Conservation (phyloP, 768 basidiomycete genomes). For the Phaeotremella skinneri region DNA sequence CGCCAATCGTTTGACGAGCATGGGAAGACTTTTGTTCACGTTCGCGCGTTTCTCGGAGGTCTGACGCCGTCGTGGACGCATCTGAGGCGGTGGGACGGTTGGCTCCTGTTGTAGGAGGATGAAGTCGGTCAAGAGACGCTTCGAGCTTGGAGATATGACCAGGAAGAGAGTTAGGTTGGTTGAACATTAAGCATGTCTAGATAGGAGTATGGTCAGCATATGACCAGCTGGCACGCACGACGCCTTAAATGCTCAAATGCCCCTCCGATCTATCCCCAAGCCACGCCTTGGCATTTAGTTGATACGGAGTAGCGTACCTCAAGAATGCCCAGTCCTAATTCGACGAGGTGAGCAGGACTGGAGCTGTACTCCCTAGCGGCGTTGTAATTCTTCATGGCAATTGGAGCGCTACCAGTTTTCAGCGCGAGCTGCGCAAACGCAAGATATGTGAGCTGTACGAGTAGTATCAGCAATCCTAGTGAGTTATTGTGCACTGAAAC, state of each 20-base stretch:
- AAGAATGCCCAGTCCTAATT: slow-evolving; percentile 65
- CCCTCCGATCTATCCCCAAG: slow-evolving; percentile 50
- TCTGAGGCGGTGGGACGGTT: slow-evolving; percentile 17
- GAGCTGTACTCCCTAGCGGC: slow-evolving; percentile 91
- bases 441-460: slow-evolving; percentile 52
- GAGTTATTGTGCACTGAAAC: neutral
- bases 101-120: slow-evolving; percentile 20
- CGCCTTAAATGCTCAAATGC: neutral
- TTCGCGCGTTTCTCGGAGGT: slow-evolving; percentile 34
- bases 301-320: slow-evolving; percentile 39
- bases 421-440: slow-evolving; percentile 81
- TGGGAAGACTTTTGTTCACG: slow-evolving; percentile 57
- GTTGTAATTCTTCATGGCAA: slow-evolving; percentile 76
- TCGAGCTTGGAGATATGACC: slow-evolving; percentile 98
- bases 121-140: slow-evolving; percentile 69
- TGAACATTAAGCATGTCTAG: slow-evolving; percentile 21
- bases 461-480: neutral
- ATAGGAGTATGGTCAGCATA: neutral
- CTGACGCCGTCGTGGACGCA: slow-evolving; percentile 44
- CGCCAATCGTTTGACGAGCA: slow-evolving; percentile 67
- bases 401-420: slow-evolving; percentile 66
- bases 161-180: slow-evolving; percentile 54
- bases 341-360: slow-evolving; percentile 85
- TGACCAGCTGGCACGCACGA: neutral
- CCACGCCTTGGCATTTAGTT: neutral